phyloP scores from a whole-genome alignment of 78 protist species.

The Cavenderia fasciculata region DNA sequence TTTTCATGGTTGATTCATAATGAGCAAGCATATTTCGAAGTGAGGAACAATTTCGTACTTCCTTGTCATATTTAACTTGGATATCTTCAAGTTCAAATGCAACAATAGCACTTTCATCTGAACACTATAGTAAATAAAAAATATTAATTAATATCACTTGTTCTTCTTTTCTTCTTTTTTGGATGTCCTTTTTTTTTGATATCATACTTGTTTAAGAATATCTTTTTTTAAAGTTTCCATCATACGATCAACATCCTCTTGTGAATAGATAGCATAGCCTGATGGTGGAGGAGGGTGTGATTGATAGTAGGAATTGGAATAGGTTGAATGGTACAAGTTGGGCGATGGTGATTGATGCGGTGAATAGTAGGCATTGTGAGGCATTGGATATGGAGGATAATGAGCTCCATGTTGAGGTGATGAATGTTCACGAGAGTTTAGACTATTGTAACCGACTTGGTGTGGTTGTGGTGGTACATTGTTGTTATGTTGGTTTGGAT shows the following conservation, averaged over 20 bases:
- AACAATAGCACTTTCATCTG: slow-evolving; percentile 65
- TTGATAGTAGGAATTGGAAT: too few relatives aligned
- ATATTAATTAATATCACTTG: neutral
- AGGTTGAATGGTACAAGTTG: slow-evolving; percentile 32
- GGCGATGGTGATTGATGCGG: slow-evolving; percentile 6
- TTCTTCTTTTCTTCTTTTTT: too few relatives aligned
- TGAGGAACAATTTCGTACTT: slow-evolving; percentile 19
- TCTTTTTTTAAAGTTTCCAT: slow-evolving; percentile 48
- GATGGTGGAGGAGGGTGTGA: neutral
- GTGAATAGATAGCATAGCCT: slow-evolving; percentile 12
- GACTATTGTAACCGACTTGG: too few relatives aligned
- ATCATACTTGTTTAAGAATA: slow-evolving; percentile 37
- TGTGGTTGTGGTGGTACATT: neutral
- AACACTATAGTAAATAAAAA: slow-evolving; percentile 6
- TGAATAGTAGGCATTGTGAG: neutral
- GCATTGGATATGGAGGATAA: neutral
- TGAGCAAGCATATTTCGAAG: slow-evolving; percentile 22
- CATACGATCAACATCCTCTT: slow-evolving; percentile 67
- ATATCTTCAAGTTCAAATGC: slow-evolving; percentile 45
- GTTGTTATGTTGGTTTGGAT: neutral
- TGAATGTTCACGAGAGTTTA: too few relatives aligned
- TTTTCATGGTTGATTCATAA: slow-evolving; percentile 56
- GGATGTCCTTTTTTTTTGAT: neutral
- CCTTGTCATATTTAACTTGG: slow-evolving; percentile 55
- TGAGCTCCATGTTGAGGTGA: slow-evolving; percentile 8